phyloP scores from a whole-genome alignment of 164 flowering plant genomes.

The Vitis vinifera region ASM3070453v1 NC_081812.1:22655501-22656000 shows the following conservation, averaged over 20 bases:
- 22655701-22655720: conserved; percentile 43
- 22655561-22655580: conserved; percentile 59
- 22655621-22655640: conserved; percentile 77
- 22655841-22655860: too few species aligned
- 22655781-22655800: conserved; percentile 80
- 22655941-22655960: too few species aligned
- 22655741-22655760: conserved; percentile 56
- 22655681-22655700: conserved; percentile 31
- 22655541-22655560: conserved; percentile 64
- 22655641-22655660: conserved; percentile 22
- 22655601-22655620: conserved; percentile 65
- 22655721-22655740: conserved; percentile 49
- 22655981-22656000: too few species aligned
- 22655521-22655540: conserved; percentile 89
- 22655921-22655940: too few species aligned
- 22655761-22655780: conserved; percentile 68
- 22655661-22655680: conserved; percentile 10
- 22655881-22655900: too few species aligned
- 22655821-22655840: too few species aligned
- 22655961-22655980: too few species aligned
- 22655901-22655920: too few species aligned
- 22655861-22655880: too few species aligned
- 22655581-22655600: conserved; percentile 73
- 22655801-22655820: conserved; percentile 5
- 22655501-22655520: conserved; percentile 78